Evolutionary conservation across 768 basidiomycete genomes (phyloP).

Genomic region (Kwoniella sp.): DNA sequence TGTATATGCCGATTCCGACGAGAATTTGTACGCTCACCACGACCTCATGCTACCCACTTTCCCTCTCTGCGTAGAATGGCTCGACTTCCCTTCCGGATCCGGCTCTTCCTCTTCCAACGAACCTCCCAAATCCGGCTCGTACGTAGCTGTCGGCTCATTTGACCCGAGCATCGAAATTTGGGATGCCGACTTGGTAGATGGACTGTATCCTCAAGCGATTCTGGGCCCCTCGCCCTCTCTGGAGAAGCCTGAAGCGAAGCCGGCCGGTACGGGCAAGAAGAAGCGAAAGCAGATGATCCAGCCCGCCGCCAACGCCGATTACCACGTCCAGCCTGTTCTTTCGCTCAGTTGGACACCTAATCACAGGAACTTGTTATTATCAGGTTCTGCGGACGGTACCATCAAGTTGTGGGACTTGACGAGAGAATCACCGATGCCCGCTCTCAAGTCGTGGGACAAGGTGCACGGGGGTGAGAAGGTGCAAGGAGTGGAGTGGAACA

Average conservation of each 20-base stretch:
- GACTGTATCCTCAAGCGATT: slow-evolving; percentile 88
- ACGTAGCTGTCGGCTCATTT: slow-evolving; percentile 93
- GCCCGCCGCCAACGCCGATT: slow-evolving; percentile 64
- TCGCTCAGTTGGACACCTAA: slow-evolving; percentile 86
- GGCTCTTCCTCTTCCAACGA: slow-evolving; percentile 26
- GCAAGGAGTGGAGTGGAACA: slow-evolving; percentile 95
- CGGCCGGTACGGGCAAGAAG: slow-evolving; percentile 86
- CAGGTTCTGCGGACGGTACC: slow-evolving; percentile 88
- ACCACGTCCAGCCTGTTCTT: slow-evolving; percentile 95
- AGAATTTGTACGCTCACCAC: slow-evolving; percentile 90
- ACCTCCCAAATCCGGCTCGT: slow-evolving; percentile 68
- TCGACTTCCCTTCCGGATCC: slow-evolving; percentile 72
- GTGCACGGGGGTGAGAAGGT: slow-evolving; percentile 81
- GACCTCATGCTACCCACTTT: slow-evolving; percentile 97
- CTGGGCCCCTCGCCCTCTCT: slow-evolving; percentile 73
- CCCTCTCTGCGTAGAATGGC: slow-evolving; percentile 98
- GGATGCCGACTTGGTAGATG: slow-evolving; percentile 90
- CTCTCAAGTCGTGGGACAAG: slow-evolving; percentile 76
- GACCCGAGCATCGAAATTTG: slow-evolving; percentile 99
- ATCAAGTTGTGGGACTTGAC: slow-evolving; percentile 97
- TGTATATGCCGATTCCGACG: slow-evolving; percentile 78
- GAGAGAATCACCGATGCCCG: slow-evolving; percentile 63
- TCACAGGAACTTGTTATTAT: slow-evolving; percentile 87
- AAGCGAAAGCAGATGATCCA: slow-evolving; percentile 85
- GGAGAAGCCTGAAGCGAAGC: slow-evolving; percentile 51